Conservation (phyloP, 2,329 filamentous ascomycete species). For the Pseudogymnoascus sp. region DNA sequence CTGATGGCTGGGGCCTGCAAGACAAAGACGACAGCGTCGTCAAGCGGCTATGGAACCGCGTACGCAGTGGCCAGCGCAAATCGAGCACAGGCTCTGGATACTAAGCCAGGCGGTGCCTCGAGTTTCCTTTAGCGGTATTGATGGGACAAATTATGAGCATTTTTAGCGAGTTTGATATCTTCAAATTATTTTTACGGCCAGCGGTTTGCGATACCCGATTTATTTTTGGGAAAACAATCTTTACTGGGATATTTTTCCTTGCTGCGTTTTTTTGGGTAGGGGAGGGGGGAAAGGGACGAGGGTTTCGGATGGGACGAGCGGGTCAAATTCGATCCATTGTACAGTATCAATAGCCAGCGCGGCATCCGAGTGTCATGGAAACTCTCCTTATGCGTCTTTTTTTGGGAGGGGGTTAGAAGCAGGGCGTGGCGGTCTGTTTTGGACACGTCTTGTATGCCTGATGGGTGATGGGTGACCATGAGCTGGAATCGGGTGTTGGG, state of each 20-base stretch:
- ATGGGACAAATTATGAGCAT: slow-evolving; percentile 1
- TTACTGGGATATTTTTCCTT: slow-evolving; percentile 3
- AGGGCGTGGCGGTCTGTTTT: background rate
- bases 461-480: background rate
- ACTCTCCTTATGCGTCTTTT: background rate
- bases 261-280: background rate
- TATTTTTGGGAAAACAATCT: background rate
- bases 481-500: background rate
- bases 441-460: background rate
- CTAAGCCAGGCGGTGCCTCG: background rate
- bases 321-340: background rate
- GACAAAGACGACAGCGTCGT: slow-evolving; percentile 48
- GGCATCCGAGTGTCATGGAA: slow-evolving; percentile 3
- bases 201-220: slow-evolving; percentile 2
- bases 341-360: slow-evolving; percentile 5
- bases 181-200: background rate
- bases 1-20: slow-evolving; percentile 34
- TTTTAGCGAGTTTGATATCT: slow-evolving; percentile 1
- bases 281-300: background rate
- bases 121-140: background rate
- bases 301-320: background rate
- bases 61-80: background rate
- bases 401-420: background rate
- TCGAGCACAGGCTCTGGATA: background rate
- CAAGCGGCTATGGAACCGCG: slow-evolving; percentile 54